Base-by-base conservation (phyloP, 768 basidiomycete genomes). In the Daedaleopsis sinensis region DNA sequence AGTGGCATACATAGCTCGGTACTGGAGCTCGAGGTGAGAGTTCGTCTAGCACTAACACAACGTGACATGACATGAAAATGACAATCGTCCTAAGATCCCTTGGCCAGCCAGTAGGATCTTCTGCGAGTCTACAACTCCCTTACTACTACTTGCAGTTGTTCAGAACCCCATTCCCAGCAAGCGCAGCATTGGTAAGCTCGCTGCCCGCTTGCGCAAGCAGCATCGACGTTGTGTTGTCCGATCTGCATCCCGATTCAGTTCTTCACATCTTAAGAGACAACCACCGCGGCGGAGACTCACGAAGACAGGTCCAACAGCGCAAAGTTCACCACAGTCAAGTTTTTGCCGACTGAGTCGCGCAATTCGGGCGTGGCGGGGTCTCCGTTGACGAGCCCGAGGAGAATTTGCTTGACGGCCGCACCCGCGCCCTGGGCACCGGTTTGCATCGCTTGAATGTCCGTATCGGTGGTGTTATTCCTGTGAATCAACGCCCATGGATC, bases 361-460 rank as follows among this genome's bases (percentile, higher is more conserved):
- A 66, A 52, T 2, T 35, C 61, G 16, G 68, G 65, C 1, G 63
- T 43, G 2, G 68, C 68, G 21, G 50, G 32, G 32, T 70, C 58
- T n/a, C 62, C 62, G 23, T 56, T 66, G 39, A 66, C 16, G 53
- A 70, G 63, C n/a, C 63, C 59, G 43, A 37, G n/a, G 5, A 64
- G 61, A 49, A 70, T 68, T 46, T 24, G 37, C 38, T 57, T 56
- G 52, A 70, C 61, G 24, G 60, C 65, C 3, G 13, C 38, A 9
- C 46, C 48, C 3, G 46, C 59, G 21, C 52, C 52, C 27, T 52
- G 10, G 7, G 59, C 67, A n/a, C 56, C 52, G 44, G 27, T 38
- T 38, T 48, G 43, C 51, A 57, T 44, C 11, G 51, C 43, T 19
- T 46, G 13, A 15, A 62, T n/a, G 21, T 56, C 55, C 23, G 49